Evolutionary conservation across 176 grass and related monocot genomes (phyloP).

Genomic region (Phoenix dactylifera): DNA sequence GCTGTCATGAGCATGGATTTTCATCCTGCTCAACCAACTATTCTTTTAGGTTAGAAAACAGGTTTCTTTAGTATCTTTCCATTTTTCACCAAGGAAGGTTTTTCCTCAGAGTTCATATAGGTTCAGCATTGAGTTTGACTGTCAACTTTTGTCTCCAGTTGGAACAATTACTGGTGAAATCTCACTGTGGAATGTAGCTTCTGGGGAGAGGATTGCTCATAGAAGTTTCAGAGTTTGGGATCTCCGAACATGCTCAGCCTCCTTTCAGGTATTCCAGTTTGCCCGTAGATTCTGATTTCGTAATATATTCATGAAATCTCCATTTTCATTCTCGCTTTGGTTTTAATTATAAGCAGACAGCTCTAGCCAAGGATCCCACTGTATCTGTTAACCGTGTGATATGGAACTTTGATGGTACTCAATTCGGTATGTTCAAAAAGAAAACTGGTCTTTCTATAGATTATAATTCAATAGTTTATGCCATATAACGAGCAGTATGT

Average conservation of each 20-base stretch:
- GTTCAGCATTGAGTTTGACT: neutral
- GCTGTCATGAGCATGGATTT: conserved; percentile 24
- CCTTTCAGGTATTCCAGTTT: conserved; percentile 16
- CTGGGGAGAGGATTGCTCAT: conserved; percentile 12
- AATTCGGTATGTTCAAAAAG: conserved; percentile 17
- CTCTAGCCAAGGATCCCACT: conserved; percentile 9
- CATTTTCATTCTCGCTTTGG: no score
- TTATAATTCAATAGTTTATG: no score
- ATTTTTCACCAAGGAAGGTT: no score
- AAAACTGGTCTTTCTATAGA: no score
- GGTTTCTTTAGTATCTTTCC: no score
- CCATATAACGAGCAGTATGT: no score
- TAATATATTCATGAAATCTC: no score
- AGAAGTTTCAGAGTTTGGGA: conserved; percentile 18
- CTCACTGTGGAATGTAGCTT: conserved; percentile 20
- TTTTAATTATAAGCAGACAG: neutral
- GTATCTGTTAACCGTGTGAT: conserved; percentile 25
- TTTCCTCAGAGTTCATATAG: no score
- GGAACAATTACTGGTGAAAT: conserved; percentile 27
- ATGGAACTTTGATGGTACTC: conserved; percentile 23
- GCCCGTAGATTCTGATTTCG: no score
- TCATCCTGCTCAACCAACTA: conserved; percentile 17
- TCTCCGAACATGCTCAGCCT: neutral
- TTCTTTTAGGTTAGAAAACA: conserved; percentile 23
- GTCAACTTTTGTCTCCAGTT: conserved; percentile 17